Conservation (phyloP, 495 filamentous ascomycete genomes). For the Cercophora newfieldiana region DNA sequence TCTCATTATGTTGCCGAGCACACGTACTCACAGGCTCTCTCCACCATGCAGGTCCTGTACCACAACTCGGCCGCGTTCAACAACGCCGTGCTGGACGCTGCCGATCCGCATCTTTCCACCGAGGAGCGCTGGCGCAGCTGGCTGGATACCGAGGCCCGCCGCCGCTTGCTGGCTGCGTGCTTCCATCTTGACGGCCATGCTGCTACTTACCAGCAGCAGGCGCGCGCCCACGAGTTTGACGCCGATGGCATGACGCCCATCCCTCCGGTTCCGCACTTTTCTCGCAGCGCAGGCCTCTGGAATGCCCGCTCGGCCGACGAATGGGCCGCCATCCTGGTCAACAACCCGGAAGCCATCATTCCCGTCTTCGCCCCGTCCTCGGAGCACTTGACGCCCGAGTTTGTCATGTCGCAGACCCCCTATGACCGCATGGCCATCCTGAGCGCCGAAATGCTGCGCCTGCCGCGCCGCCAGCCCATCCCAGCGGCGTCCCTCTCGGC, state of each 20-base stretch:
- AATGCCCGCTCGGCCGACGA: conserved; percentile 36
- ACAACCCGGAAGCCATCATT: conserved; percentile 28
- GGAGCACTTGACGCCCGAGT: conserved; percentile 35
- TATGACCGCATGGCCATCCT: conserved; percentile 43
- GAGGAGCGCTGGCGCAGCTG: conserved; percentile 48
- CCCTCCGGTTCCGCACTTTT: conserved; percentile 41
- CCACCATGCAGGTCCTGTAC: conserved; percentile 42
- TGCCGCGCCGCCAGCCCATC: conserved; percentile 34
- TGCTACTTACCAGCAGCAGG: conserved; percentile 50
- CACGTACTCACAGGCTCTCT: conserved; percentile 48
- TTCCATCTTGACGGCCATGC: conserved; percentile 54
- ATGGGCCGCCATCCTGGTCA: conserved; percentile 34
- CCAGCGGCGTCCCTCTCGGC: conserved; percentile 21
- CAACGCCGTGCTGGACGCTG: conserved; percentile 24
- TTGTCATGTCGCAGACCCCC: conserved; percentile 25
- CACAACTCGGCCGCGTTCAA: conserved; percentile 30
- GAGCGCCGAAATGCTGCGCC: conserved; percentile 36
- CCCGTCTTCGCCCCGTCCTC: conserved; percentile 28
- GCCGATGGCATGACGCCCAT: conserved; percentile 27
- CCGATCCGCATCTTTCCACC: conserved; percentile 31
- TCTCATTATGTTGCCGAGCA: conserved; percentile 30
- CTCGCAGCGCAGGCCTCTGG: conserved; percentile 41
- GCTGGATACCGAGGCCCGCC: conserved; percentile 48
- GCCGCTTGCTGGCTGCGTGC: conserved; percentile 51
- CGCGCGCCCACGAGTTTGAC: conserved; percentile 35